Conservation (phyloP, 371 early-diverging fungal genomes). For the Blakeslea trispora region DNA sequence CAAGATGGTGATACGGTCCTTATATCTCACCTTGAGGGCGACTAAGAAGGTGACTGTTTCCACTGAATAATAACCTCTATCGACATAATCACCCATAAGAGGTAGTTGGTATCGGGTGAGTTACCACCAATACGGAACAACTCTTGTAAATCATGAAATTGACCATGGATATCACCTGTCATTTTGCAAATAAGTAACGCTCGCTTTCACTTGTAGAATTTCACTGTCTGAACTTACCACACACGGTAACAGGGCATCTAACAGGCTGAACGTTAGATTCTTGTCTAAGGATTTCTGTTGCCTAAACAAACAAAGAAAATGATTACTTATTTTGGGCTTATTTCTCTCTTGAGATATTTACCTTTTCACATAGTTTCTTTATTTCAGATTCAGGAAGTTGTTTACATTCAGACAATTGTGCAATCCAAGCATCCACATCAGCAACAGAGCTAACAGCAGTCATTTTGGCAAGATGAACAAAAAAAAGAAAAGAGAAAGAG, state of each 20-base stretch:
- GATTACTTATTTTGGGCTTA: too few relatives aligned
- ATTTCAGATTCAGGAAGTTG: slow-evolving; percentile 92
- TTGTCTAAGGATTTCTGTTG: slow-evolving; percentile 90
- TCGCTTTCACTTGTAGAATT: too few relatives aligned
- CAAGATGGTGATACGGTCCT: slow-evolving; percentile 95
- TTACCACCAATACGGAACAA: slow-evolving; percentile 98
- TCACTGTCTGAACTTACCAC: slow-evolving; percentile 76
- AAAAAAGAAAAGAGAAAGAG: too few relatives aligned
- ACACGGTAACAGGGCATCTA: slow-evolving; percentile 95
- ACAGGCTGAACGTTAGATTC: slow-evolving; percentile 97
- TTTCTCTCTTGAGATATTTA: too few relatives aligned
- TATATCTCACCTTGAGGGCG: slow-evolving; percentile 94
- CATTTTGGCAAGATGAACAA: slow-evolving; percentile 21
- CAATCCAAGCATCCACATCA: slow-evolving; percentile 87
- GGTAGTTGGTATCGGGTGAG: slow-evolving; percentile 96
- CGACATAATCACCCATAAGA: slow-evolving; percentile 99
- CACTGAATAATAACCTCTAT: slow-evolving; percentile 98
- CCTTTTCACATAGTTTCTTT: slow-evolving; percentile 95
- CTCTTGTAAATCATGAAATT: slow-evolving; percentile 98
- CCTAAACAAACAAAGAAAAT: slow-evolving; percentile 45
- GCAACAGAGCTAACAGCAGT: slow-evolving; percentile 48
- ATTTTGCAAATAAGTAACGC: too few relatives aligned
- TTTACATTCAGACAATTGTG: slow-evolving; percentile 86
- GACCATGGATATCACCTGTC: slow-evolving; percentile 95
- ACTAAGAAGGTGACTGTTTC: slow-evolving; percentile 96